Evolutionary conservation across 176 grass and related monocot genomes (phyloP).

Genomic region (Phoenix dactylifera): DNA sequence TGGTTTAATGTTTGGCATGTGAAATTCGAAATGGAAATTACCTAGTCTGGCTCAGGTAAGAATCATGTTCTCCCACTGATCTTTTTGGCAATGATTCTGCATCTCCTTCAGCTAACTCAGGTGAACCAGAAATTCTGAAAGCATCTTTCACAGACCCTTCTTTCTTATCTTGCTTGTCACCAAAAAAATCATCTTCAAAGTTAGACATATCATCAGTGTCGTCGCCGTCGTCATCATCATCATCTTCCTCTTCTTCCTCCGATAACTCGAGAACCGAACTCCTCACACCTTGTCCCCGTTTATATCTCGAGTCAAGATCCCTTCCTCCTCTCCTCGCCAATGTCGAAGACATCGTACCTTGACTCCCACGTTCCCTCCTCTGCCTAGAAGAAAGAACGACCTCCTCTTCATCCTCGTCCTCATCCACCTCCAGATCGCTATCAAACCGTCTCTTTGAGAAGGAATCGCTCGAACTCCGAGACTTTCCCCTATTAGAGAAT

Average conservation of each 20-base stretch:
- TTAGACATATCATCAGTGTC: constrained; percentile 41
- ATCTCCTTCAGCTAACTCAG: constrained; percentile 23
- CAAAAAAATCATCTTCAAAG: constrained; percentile 41
- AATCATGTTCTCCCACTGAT: no score
- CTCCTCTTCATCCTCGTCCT: constrained; percentile 24
- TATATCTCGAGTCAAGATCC: constrained; percentile 18
- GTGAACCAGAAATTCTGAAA: constrained; percentile 15
- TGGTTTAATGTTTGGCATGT: no score
- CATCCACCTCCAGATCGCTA: constrained; percentile 36
- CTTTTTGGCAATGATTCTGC: not conserved
- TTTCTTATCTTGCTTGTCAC: constrained; percentile 16
- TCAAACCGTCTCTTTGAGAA: constrained; percentile 33
- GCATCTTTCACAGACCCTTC: constrained; percentile 19
- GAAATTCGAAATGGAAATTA: no score
- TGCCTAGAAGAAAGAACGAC: constrained; percentile 27
- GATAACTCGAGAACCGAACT: constrained; percentile 21
- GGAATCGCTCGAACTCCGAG: constrained; percentile 28
- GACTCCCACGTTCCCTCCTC: constrained; percentile 18
- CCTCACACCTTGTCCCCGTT: constrained; percentile 4
- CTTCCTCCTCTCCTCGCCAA: constrained; percentile 20
- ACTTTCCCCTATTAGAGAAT: constrained; percentile 24
- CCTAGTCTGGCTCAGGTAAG: no score
- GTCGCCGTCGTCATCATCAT: constrained; percentile 23
- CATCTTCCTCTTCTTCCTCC: constrained; percentile 37
- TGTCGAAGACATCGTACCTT: constrained; percentile 23